phyloP scores from a whole-genome alignment of 129 eudicot species.

The Pulicaria dysenterica region DNA sequence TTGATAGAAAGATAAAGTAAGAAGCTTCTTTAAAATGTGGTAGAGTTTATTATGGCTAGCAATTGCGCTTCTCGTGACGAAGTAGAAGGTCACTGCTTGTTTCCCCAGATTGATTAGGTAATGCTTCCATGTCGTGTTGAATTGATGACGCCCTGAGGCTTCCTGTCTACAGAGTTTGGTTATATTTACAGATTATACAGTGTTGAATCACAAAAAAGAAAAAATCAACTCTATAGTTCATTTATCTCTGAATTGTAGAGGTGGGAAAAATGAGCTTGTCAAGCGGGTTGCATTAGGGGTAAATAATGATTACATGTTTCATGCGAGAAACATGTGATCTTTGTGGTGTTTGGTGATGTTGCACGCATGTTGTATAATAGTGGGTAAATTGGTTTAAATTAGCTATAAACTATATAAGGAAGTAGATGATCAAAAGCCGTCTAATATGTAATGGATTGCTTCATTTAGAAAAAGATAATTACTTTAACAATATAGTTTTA shows the following conservation, averaged over 20 bases:
- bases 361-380: neutral
- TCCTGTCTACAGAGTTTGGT: conserved; percentile 83
- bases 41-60: conserved; percentile 52
- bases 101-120: conserved; percentile 85
- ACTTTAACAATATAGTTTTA: no score
- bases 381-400: neutral
- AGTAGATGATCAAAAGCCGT: no score
- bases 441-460: no score
- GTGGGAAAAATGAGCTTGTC: neutral
- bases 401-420: no score
- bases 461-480: no score
- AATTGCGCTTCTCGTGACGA: conserved; percentile 80
- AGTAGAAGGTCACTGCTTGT: conserved; percentile 60
- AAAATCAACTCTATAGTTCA: neutral
- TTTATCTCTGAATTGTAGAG: neutral
- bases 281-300: no score
- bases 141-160: conserved; percentile 35
- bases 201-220: no score
- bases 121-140: conserved; percentile 77
- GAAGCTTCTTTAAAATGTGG: conserved; percentile 31
- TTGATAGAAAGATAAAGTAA: conserved; percentile 43
- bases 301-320: no score
- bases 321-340: no score
- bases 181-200: conserved; percentile 23
- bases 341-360: neutral